Base-by-base conservation (phyloP, 106 monocot species). In the Allium sativum region DNA sequence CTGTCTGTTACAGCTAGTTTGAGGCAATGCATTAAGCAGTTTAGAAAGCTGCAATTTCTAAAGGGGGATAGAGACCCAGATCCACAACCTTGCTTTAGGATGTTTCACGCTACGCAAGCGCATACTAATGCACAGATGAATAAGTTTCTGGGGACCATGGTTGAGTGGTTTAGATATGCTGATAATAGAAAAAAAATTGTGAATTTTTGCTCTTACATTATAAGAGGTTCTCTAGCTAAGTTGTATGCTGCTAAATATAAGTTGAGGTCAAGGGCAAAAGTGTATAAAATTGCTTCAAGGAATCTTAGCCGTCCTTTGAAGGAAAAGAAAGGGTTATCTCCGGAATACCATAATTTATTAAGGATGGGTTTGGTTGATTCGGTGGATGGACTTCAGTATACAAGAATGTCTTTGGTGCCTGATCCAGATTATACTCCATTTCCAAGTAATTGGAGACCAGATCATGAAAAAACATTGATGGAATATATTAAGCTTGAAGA, bases 111-210 rank as follows among this genome's bases (percentile, higher is more conserved):
- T 12, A 96, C 95, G 10, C 95, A 96, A 47, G 77, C 95, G 11
- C 95, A 96, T 68, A 96, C 95, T 1, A 96, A 96, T 55, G 81
- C 83, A 10, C 95, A 96, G 76, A 96, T 96, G 95, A 96, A 96
- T 67, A 96, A 96, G 75, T 80, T 96, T 47, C 59, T 96, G 69
- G 65, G 68, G 21, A 91, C 90, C 9, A 96, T 96, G 79, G 81
- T 79, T 42, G 95, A 96, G 56, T 96, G 95, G 95, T 96, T 84
- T 45, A 62, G 90, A 19, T 96, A 91, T 48, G 95, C 95, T 19
- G 95, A 96, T 79, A 96, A 96, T 61, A 74, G 95, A 10, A 96
- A 91, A 59, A 96, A 96, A 66, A 62, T 96, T 9, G 95, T 96
- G 9, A 90, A 91, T 65, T 96, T 96, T 66, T 96, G 90, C 61